phyloP scores from a whole-genome alignment of 176 grass and related monocot genomes.

The Cocos nucifera region DNA sequence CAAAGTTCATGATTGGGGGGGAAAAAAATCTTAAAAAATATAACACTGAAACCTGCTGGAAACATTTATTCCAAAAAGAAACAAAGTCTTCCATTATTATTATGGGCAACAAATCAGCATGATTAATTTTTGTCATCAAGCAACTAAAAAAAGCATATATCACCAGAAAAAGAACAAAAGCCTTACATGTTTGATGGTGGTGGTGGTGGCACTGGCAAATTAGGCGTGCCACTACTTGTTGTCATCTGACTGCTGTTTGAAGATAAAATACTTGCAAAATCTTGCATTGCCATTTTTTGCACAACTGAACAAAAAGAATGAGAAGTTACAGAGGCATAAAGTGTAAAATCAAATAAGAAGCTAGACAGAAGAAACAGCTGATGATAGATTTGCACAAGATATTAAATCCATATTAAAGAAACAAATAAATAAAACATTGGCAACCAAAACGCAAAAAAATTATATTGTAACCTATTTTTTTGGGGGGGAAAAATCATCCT shows the following conservation, averaged over 20 bases:
- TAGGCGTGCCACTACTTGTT: constrained; percentile 39
- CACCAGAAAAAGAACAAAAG: background rate
- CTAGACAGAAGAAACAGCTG: too few relatives aligned
- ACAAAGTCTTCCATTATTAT: background rate
- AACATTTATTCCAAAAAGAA: background rate
- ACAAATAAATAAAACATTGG: constrained; percentile 2
- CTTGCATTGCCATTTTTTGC: constrained; percentile 37
- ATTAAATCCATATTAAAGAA: background rate
- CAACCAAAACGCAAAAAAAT: background rate
- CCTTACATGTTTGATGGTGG: constrained; percentile 43
- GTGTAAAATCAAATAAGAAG: background rate
- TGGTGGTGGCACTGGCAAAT: constrained; percentile 27
- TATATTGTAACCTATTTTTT: too few relatives aligned
- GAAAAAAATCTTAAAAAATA: background rate
- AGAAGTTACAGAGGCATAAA: background rate
- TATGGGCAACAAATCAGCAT: background rate
- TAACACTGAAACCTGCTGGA: background rate
- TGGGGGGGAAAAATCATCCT: too few relatives aligned
- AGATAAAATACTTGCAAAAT: constrained; percentile 64
- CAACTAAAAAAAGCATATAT: too few relatives aligned
- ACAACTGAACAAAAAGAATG: constrained; percentile 12
- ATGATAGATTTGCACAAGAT: too few relatives aligned
- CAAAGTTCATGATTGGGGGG: constrained; percentile 13
- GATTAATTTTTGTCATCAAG: too few relatives aligned
- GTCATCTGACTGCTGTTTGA: constrained; percentile 39